Conservation (phyloP, 164 flowering plant species). For the Amborella trichopoda region DNA sequence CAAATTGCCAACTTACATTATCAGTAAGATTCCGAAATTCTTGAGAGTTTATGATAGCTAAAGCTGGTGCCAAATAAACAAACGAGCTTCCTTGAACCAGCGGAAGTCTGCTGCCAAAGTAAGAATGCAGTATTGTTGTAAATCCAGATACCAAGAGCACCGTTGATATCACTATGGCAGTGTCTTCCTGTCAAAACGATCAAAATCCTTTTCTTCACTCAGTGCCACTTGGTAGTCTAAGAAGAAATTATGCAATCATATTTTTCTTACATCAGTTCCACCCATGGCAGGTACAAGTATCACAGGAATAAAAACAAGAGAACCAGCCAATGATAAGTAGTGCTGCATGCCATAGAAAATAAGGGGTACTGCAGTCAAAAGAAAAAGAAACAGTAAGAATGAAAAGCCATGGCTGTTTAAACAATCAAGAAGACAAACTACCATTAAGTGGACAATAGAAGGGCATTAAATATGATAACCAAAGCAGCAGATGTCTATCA, state of each 20-base stretch:
- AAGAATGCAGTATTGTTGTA: conserved; percentile 66
- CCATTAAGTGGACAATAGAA: no score
- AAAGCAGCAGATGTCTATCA: no score
- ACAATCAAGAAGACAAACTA: conserved; percentile 5
- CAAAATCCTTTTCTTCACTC: neutral
- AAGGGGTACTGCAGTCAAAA: conserved; percentile 46
- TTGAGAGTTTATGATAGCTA: conserved; percentile 66
- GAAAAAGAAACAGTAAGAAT: conserved; percentile 2
- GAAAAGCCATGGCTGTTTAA: no score
- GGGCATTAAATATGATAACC: no score
- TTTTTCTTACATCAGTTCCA: conserved; percentile 76
- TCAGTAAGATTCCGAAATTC: conserved; percentile 70
- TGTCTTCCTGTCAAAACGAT: conserved; percentile 57
- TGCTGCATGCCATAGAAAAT: conserved; percentile 73
- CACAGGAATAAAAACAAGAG: conserved; percentile 74
- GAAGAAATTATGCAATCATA: neutral
- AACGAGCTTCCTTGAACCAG: conserved; percentile 96
- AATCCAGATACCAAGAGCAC: conserved; percentile 75
- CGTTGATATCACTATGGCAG: conserved; percentile 85
- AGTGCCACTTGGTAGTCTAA: neutral
- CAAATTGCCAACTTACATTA: conserved; percentile 75
- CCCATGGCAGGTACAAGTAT: conserved; percentile 89
- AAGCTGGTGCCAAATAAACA: conserved; percentile 79
- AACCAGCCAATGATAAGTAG: conserved; percentile 75
- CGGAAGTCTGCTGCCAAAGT: conserved; percentile 86